phyloP scores from a whole-genome alignment of 306 rosid genomes.

The Cucurbita moschata region DNA sequence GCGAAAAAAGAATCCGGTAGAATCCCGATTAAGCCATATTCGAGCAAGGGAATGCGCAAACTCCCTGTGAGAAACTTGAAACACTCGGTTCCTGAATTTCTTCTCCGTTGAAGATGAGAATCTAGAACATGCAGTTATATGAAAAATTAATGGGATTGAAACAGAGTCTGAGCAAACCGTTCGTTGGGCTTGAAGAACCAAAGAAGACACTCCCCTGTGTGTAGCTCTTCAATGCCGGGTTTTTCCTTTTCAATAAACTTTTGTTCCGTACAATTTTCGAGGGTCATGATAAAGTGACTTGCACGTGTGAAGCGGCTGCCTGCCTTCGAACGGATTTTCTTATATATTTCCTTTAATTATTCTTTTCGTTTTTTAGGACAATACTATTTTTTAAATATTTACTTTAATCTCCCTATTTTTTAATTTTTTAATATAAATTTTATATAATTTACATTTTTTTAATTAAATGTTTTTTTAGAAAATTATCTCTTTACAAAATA shows the following conservation, averaged over 20 bases:
- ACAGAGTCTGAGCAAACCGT: slow-evolving; percentile 34
- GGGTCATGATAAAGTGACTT: neutral
- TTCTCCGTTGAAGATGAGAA: slow-evolving; percentile 43
- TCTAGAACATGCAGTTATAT: slow-evolving; percentile 6
- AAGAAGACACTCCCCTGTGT: slow-evolving; percentile 13
- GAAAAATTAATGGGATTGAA: slow-evolving; percentile 18
- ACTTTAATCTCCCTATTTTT: too few relatives aligned
- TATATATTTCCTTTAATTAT: too few relatives aligned
- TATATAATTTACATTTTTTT: neutral
- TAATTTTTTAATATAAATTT: too few relatives aligned
- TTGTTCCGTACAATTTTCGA: neutral
- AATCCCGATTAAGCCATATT: slow-evolving; percentile 56
- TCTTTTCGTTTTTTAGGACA: too few relatives aligned
- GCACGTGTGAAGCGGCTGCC: neutral
- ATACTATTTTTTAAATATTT: too few relatives aligned
- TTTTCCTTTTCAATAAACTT: neutral
- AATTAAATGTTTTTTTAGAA: neutral
- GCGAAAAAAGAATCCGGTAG: slow-evolving; percentile 19
- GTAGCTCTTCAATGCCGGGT: neutral
- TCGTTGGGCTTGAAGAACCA: slow-evolving; percentile 30
- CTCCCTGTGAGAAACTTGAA: slow-evolving; percentile 1
- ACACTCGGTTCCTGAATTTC: neutral
- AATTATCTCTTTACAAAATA: neutral
- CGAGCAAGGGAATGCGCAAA: slow-evolving; percentile 17
- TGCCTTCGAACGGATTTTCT: neutral